Conservation (phyloP, 768 basidiomycete genomes). For the Porphyrellus cyaneotinctus region DNA sequence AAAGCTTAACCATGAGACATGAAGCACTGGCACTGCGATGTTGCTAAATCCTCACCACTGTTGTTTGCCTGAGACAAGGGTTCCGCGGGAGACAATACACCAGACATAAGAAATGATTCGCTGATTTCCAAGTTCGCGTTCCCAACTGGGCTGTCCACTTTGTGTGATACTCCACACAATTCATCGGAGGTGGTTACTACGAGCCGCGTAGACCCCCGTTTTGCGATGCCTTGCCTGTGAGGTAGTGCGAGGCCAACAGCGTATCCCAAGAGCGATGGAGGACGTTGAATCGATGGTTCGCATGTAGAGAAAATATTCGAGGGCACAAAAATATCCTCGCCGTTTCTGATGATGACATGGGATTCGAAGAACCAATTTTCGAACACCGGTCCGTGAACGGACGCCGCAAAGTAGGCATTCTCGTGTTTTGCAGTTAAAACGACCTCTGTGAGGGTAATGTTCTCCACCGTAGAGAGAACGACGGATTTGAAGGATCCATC, state of each 20-base stretch:
- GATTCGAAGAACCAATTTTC: constrained; percentile 43
- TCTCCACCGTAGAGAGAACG: constrained; percentile 23
- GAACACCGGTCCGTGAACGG: constrained; percentile 32
- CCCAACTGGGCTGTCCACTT: constrained; percentile 8
- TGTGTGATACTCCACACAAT: constrained; percentile 1
- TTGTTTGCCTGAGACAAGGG: constrained; percentile 7
- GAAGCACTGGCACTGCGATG: not conserved
- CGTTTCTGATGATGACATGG: constrained; percentile 49
- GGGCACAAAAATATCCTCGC: constrained; percentile 36
- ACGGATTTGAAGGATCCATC: constrained; percentile 15
- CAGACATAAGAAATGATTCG: constrained; percentile 63
- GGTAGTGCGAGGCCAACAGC: constrained; percentile 63
- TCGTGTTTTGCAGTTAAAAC: constrained; percentile 48
- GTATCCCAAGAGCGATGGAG: constrained; percentile 34
- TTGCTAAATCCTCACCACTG: constrained; percentile 4
- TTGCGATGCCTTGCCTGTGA: constrained; percentile 63
- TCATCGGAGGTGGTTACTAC: constrained; percentile 39
- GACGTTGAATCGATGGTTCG: constrained; percentile 5
- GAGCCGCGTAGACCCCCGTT: constrained; percentile 47
- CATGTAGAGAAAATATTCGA: constrained; percentile 16
- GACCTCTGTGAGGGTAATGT: constrained; percentile 45
- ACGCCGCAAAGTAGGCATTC: constrained; percentile 45
- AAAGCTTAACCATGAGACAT: not conserved
- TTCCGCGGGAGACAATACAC: constrained; percentile 33
- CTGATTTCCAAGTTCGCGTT: constrained; percentile 61